Evolutionary conservation across 192 early-diverging fungal genomes (phyloP), one percentile per base, ranked within the genome.

Genomic region (Geranomyces michiganensis): DNA sequence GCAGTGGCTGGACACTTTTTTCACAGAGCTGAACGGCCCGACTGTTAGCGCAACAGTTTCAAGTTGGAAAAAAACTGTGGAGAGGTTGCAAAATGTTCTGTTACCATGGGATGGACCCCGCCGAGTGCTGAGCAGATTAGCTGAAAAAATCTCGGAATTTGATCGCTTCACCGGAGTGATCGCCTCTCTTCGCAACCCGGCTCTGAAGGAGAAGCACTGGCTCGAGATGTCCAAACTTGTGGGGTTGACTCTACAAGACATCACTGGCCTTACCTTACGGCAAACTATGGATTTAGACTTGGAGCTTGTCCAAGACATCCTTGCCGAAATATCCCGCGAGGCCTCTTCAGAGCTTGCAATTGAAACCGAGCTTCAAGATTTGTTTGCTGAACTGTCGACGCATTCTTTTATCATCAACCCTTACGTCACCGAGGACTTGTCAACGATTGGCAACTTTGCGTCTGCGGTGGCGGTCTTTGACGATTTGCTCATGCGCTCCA

Each of bases 241-340:
- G 24, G 80, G 80, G 19, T 24, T 82, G 4, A 66, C 78, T 3
- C 29, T 74, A 17, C 67, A 63, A 29, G 80, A 82, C 31, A 65
- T 82, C 29, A 45, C 48, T 14, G 65, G 71, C 22, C 53, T 82
- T 0, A 36, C 47, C 1, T 46, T 82, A 6, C 45, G 56, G 1
- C 60, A 79, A 44, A 29, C 58, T 19, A 60, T 82, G 10, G 72
- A 73, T 45, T 46, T 82, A 21, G 80, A 82, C 56, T 48, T 82
- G 48, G 80, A 82, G 56, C 51, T 82, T 56, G 71, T 82, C 6
- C 67, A 75, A 22, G 70, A 77, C 41, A 69, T 82, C 0, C 21
- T 82, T 4, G 44, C 62, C 30, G 80, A 80, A 22, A 80, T 82
- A n/a, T 78, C 70, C 44, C 53, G 67, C 4, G 73, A 82, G 73